Conservation (phyloP, 2,329 filamentous ascomycete genomes). For the Colletotrichum lindemuthianum region DNA sequence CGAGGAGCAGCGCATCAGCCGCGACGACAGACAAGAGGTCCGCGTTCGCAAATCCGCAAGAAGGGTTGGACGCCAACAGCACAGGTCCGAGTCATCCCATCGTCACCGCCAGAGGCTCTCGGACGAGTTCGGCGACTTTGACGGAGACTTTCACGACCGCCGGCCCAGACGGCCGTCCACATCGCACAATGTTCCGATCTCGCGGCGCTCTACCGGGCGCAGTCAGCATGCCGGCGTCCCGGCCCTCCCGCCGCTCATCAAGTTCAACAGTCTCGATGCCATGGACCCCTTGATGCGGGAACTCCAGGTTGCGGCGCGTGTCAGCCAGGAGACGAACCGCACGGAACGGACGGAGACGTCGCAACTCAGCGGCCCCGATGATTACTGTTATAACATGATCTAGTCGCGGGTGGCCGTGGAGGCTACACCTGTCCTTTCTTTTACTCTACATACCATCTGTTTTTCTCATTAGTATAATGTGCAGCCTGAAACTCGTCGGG, state of each 20-base stretch:
- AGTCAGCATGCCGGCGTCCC: conserved; percentile 1
- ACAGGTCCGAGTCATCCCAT: conserved; percentile 4
- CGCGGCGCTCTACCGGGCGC: background rate
- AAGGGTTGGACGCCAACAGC: conserved; percentile 6
- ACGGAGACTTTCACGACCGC: conserved; percentile 10
- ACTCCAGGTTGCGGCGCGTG: conserved; percentile 40
- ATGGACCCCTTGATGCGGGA: conserved; percentile 59
- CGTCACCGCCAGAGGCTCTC: background rate
- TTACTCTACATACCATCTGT: background rate
- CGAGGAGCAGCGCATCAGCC: conserved; percentile 25
- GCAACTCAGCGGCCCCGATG: conserved; percentile 8
- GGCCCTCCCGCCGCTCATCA: background rate
- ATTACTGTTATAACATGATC: conserved; percentile 26
- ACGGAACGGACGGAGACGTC: conserved; percentile 12
- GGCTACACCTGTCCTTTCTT: conserved; percentile 2
- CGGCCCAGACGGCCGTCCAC: conserved; percentile 15
- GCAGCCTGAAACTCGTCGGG: background rate
- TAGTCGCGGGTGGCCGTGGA: conserved; percentile 11
- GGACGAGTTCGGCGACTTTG: conserved; percentile 11
- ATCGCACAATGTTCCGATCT: conserved; percentile 9
- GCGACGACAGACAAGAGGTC: conserved; percentile 17
- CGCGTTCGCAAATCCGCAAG: conserved; percentile 12
- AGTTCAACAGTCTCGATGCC: conserved; percentile 46
- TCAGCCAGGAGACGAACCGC: conserved; percentile 31
- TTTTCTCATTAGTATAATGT: background rate